Evolutionary conservation across 2,329 filamentous ascomycete species (phyloP), one percentile per base, ranked within the genome.

Genomic region (Alternaria ventricosa): DNA sequence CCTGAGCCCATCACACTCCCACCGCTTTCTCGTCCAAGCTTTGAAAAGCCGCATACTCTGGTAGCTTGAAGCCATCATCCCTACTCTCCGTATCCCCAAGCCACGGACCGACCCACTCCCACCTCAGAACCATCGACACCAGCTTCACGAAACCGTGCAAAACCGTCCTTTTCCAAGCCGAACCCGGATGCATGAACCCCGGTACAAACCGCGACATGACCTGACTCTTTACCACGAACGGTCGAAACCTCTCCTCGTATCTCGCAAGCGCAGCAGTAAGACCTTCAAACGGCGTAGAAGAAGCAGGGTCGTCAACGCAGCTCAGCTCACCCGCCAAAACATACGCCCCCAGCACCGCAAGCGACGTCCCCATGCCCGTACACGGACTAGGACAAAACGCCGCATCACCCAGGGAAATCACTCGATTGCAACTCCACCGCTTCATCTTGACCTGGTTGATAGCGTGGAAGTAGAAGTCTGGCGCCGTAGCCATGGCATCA

Each of bases 381-480:
- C 84, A 64, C 0, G 83, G 81, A 0, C 82, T 81, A 0, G 86
- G 85, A 23, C 82, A 84, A 67, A 83, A 85, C 0, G 77, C 86
- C 0, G 87, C 84, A 64, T 90, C 87, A 0, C 87, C 87, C 0
- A 88, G 61, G 2, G 88, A 78, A 2, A 80, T 81, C 2, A 88
- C 45, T 6, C 81, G 87, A 47, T 25, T 7, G 13, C 2, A 5
- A 47, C 45, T 47, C 45, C 45, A 47, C 9, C 45, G 45, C 3
- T 11, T n/a, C 45, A 47, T 47, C 45, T 47, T 47, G 20, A 47
- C 45, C 23, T 47, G 45, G 11, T 47, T 47, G 45, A 47, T 47
- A 25, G 45, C 45, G 23, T 27, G 45, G 22, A 18, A 18, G 8
- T 47, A 47, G 13, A 47, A 47, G 22, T 47, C 45, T 11, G 45